Evolutionary conservation across 1,139 yeast species (phyloP).

Genomic region (Saccharomyces hybrid): DNA sequence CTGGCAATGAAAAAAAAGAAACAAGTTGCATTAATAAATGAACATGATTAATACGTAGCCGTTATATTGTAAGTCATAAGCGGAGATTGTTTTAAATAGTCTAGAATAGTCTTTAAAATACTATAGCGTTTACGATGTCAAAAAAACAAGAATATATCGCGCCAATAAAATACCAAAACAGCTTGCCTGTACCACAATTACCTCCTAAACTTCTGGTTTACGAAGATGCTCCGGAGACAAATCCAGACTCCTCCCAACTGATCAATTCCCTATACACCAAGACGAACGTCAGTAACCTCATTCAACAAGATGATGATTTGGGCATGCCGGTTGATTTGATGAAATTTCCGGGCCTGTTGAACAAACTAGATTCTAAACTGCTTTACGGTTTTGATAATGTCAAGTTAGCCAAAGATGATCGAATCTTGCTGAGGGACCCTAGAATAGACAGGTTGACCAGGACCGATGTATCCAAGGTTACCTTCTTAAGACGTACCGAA

Average conservation of each 20-base stretch:
- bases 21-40: background rate
- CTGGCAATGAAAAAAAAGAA: background rate
- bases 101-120: background rate
- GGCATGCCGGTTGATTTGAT: conserved; percentile 79
- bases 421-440: conserved; percentile 74
- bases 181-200: conserved; percentile 90
- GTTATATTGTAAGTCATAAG: background rate
- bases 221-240: conserved; percentile 37
- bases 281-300: conserved; percentile 59
- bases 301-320: conserved; percentile 62
- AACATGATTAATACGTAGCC: background rate
- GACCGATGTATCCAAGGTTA: conserved; percentile 48
- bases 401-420: conserved; percentile 67
- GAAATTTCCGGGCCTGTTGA: conserved; percentile 60
- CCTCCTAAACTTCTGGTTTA: conserved; percentile 77
- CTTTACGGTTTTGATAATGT: conserved; percentile 37
- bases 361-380: conserved; percentile 47
- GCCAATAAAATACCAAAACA: conserved; percentile 75
- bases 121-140: conserved; percentile 27
- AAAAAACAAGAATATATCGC: conserved; percentile 82
- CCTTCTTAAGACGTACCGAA: conserved; percentile 90
- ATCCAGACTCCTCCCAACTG: conserved; percentile 53
- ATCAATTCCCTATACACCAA: conserved; percentile 68
- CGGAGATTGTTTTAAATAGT: background rate
- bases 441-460: conserved; percentile 47